phyloP scores from a whole-genome alignment of 805 yeast species.

The Grigorovia transvaalensis region DNA sequence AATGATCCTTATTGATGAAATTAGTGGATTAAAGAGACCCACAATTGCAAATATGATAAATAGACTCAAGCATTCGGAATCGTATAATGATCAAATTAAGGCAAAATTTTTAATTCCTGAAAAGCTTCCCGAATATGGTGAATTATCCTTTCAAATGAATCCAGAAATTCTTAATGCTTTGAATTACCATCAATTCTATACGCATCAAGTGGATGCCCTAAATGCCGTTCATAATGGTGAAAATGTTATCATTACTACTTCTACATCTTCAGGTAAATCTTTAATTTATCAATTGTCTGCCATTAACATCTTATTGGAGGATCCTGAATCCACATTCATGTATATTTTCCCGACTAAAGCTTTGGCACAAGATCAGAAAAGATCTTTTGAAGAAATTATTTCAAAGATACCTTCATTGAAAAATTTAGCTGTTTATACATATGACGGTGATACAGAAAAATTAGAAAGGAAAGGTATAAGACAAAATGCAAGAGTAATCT shows the following conservation, averaged over 20 bases:
- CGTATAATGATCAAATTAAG: constrained; percentile 57
- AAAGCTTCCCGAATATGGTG: constrained; percentile 36
- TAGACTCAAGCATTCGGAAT: constrained; percentile 36
- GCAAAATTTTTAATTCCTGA: constrained; percentile 38
- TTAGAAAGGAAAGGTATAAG: constrained; percentile 44
- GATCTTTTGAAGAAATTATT: constrained; percentile 57
- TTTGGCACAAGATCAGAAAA: constrained; percentile 88
- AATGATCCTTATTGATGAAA: constrained; percentile 17
- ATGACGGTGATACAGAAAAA: constrained; percentile 85
- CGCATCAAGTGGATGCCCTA: constrained; percentile 77
- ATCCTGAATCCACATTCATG: constrained; percentile 50
- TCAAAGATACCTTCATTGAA: constrained; percentile 37
- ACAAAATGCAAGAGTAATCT: constrained; percentile 61
- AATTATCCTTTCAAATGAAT: constrained; percentile 37
- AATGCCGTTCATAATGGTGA: constrained; percentile 43
- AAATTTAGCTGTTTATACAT: constrained; percentile 57
- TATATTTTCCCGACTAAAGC: constrained; percentile 96
- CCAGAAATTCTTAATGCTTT: constrained; percentile 46
- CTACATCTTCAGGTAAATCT: constrained; percentile 95
- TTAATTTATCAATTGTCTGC: constrained; percentile 86
- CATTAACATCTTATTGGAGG: constrained; percentile 35
- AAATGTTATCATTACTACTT: constrained; percentile 81
- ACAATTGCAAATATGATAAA: constrained; percentile 40
- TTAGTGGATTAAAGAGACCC: constrained; percentile 27
- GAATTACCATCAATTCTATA: constrained; percentile 43